phyloP scores from a whole-genome alignment of 768 basidiomycete species.

The Suillus tomentosus region DNA sequence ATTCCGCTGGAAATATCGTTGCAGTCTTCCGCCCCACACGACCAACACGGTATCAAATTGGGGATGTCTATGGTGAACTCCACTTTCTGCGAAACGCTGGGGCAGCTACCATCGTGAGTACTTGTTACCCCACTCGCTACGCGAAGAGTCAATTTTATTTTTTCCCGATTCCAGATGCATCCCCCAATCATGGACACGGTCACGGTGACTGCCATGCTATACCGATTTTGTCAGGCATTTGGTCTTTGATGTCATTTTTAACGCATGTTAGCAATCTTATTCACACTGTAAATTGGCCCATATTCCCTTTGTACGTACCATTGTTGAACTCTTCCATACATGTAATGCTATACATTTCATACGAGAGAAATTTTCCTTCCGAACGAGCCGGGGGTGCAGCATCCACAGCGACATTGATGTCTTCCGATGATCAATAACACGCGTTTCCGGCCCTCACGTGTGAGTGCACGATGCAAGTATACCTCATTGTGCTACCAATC shows the following conservation, averaged over 20 bases:
- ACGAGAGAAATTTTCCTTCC: constrained; percentile 26
- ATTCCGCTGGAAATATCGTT: constrained; percentile 65
- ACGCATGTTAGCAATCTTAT: constrained; percentile 22
- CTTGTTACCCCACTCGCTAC: constrained; percentile 18
- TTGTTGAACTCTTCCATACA: constrained; percentile 27
- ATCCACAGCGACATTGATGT: constrained; percentile 19
- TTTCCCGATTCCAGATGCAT: constrained; percentile 57
- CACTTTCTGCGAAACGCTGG: constrained; percentile 81
- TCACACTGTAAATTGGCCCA: constrained; percentile 34
- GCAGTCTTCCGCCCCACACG: constrained; percentile 81
- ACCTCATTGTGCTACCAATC: constrained; percentile 18
- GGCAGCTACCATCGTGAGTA: constrained; percentile 73
- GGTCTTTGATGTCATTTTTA: constrained; percentile 39
- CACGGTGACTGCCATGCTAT: constrained; percentile 82
- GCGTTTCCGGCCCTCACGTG: constrained; percentile 34
- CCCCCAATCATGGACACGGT: constrained; percentile 91
- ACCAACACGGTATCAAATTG: constrained; percentile 79
- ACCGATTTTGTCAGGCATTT: constrained; percentile 68
- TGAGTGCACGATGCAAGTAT: constrained; percentile 31
- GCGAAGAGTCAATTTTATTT: constrained; percentile 27
- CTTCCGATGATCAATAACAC: constrained; percentile 25
- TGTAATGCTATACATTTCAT: constrained; percentile 35
- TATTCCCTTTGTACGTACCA: constrained; percentile 33
- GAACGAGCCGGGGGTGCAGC: constrained; percentile 21
- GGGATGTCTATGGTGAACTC: constrained; percentile 85